Evolutionary conservation across 108 stramenopile genomes (phyloP), one percentile per base, ranked within the genome.

Genomic region (Cyclotella baltica): DNA sequence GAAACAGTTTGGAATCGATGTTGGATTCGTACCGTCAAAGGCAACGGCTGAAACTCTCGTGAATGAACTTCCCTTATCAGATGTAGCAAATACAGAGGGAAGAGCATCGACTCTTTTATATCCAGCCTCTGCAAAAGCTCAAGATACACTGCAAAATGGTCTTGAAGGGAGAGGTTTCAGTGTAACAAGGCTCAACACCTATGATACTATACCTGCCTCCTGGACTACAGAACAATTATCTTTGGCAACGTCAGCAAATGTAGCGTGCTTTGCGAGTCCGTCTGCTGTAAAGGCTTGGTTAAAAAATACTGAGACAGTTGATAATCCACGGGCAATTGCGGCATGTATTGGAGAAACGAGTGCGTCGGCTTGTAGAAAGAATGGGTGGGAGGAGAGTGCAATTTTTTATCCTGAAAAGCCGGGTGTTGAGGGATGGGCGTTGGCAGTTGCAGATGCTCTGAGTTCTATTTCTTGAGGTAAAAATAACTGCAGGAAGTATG

Each of bases 311-410:
- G 59, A 79, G 10, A 48, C 83, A 82, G 71, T 69, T 25, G 72
- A 65, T 51, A 62, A 27, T 71, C 88, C 38, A 33, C 62, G 74
- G 38, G 81, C 74, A n/a, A 51, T 91, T 29, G 94, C 94, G 28
- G 91, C 88, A n/a, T 96, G 94, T 52, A 96, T 96, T 63, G 94
- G 94, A 34, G 84, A 86, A 70, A 96, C 94, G 10, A 92, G 90
- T 81, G 91, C 91, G 25, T 68, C 46, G 11, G 91, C 88, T 15
- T 92, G 91, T 72, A 81, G 76, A 31, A 84, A 88, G 61, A 62
- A 73, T 46, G 79, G 82, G 23, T 93, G 89, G 88, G 33, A 75
- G 8, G 91, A 90, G 66, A 62, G 70, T 18, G 65, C 80, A 48
- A 93, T 96, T 18, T 93, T 88, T 70, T 96, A 83, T 78, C 92